Conservation (phyloP, 257 asterid genomes). For the Solanum acaule region DNA sequence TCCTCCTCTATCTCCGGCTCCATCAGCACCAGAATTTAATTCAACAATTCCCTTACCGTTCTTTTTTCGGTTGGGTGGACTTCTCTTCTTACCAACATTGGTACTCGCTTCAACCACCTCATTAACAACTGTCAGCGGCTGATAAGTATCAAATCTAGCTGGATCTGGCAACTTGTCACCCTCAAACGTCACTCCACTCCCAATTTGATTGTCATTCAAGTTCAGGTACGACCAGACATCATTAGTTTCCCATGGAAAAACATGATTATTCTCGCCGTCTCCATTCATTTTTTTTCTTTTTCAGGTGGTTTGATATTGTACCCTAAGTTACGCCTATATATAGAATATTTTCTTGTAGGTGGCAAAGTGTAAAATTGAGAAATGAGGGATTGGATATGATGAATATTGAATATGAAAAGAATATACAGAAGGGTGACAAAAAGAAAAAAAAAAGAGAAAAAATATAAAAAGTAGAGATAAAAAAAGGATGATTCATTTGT, state of each 20-base stretch:
- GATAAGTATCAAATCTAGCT: background rate
- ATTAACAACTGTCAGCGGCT: background rate
- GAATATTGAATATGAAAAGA: background rate
- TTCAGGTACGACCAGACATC: slow-evolving; percentile 24
- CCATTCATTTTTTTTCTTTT: slow-evolving; percentile 22
- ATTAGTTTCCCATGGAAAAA: slow-evolving; percentile 26
- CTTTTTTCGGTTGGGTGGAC: background rate
- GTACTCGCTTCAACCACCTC: slow-evolving; percentile 7
- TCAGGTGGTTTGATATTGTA: background rate
- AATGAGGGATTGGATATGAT: background rate
- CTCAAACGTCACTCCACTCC: slow-evolving; percentile 3
- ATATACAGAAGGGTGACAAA: background rate
- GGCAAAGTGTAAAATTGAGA: background rate
- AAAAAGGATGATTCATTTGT: background rate
- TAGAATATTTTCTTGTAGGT: background rate
- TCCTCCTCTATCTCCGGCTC: slow-evolving; percentile 15
- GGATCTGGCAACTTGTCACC: slow-evolving; percentile 3
- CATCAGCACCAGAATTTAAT: background rate
- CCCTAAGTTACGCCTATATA: background rate
- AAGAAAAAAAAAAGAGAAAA: background rate
- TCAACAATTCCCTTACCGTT: background rate
- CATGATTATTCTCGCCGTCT: slow-evolving; percentile 9
- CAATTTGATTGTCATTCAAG: slow-evolving; percentile 5
- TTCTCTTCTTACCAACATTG: slow-evolving; percentile 6
- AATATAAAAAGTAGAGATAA: background rate